Evolutionary conservation across 768 basidiomycete species (phyloP).

Genomic region (Paxillus rubicundulus): DNA sequence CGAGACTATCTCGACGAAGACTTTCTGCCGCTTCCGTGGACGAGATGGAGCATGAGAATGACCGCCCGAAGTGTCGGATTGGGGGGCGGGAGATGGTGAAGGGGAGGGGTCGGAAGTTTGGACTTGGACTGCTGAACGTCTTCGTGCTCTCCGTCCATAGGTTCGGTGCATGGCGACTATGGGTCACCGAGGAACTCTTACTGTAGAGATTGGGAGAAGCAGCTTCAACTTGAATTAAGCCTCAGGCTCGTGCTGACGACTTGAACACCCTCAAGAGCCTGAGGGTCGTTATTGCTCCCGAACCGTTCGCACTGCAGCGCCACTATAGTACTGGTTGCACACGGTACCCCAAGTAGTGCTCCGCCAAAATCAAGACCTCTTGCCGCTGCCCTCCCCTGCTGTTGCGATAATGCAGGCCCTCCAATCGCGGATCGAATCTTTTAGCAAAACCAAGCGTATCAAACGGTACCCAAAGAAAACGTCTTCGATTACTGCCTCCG

Average conservation of each 20-base stretch:
- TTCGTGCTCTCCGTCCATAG: conserved; percentile 32
- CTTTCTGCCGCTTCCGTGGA: conserved; percentile 32
- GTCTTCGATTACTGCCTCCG: conserved; percentile 42
- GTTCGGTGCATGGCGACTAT: conserved; percentile 33
- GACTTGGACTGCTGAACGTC: conserved; percentile 7
- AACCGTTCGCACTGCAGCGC: too few species aligned
- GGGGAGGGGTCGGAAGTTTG: background rate
- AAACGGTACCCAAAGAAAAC: conserved; percentile 49
- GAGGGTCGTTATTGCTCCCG: too few species aligned
- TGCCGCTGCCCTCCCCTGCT: too few species aligned
- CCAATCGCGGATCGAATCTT: conserved; percentile 64
- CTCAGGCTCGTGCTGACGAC: too few species aligned
- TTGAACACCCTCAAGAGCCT: too few species aligned
- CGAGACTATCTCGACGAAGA: conserved; percentile 30
- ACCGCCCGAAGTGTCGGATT: background rate
- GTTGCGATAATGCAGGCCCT: conserved; percentile 47
- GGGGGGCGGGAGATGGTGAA: background rate
- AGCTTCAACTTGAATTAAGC: too few species aligned
- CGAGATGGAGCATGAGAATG: conserved; percentile 3
- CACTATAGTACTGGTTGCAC: too few species aligned
- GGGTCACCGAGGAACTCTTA: too few species aligned
- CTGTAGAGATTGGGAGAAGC: too few species aligned
- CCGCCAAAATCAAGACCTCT: too few species aligned
- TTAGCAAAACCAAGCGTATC: conserved; percentile 58
- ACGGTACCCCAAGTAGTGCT: too few species aligned